Evolutionary conservation across 2,329 filamentous ascomycete species (phyloP), one percentile per base, ranked within the genome.

Genomic region (Aphanoascus verrucosus): DNA sequence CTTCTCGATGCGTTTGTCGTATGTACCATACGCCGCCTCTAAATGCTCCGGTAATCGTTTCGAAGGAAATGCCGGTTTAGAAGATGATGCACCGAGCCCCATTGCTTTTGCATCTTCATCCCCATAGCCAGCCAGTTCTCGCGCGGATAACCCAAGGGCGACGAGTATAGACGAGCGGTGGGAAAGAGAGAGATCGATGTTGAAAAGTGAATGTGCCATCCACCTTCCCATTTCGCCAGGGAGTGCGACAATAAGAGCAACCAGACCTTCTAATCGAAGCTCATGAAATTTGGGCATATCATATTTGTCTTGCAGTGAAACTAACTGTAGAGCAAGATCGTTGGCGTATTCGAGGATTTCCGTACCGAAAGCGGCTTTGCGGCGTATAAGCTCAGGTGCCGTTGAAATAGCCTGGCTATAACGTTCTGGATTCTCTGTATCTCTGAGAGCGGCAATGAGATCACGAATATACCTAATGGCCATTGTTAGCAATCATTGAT

Each of bases 131-230:
- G 88, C 88, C 8, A 98, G 70, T 68, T 97, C 90, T 55, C 91
- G 80, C 1, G 87, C 87, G 31, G 85, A 81, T 0, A 98, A 72
- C 0, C 90, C 91, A 3, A 98, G 73, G 0, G 87, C 83, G 17
- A 88, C 84, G 50, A 98, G 82, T 37, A 97, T 77, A 0, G 86
- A 81, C 6, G 85, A 86, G 38, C 93, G 80, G 66, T 97, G 91
- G 0, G 84, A 80, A 37, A 97, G 74, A 0, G 90, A 95, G 67
- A 93, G 90, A 65, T 98, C 93, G 14, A 90, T 90, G 41, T 88
- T 84, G 65, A 96, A 97, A 65, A 93, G 94, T 0, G 86, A 85
- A 54, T 83, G 82, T 2, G 85, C 82, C 55, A 94, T 87, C 85
- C 88, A 94, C 12, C 82, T 86, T 0, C 83, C 90, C 79, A 96